Evolutionary conservation across 768 basidiomycete species (phyloP), one percentile per base, ranked within the genome.

Genomic region (Auricularia sp.): DNA sequence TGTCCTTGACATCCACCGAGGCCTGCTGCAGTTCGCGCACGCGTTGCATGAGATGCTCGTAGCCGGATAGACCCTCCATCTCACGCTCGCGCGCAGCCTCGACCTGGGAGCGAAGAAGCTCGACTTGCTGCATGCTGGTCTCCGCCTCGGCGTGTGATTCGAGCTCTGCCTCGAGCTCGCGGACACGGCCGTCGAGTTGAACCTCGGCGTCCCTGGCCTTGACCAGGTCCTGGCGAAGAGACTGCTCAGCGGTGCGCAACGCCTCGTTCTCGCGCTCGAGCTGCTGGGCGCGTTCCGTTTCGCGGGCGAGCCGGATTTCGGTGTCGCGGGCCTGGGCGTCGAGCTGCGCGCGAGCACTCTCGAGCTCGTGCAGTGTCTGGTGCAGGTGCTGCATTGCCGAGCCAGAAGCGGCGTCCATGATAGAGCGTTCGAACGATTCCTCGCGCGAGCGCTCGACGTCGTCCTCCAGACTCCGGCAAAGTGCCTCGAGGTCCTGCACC

Each of bases 401-500:
- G 45, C 35, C 45, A 24, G 51, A 34, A 13, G 64, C 64, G 33
- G 59, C 58, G 42, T 61, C 58, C 16, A 36, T 62, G 21, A 64
- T 37, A 42, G 51, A 59, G 33, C 51, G 51, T 24, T 64, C 33
- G 37, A 39, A 33, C 16, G 63, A 58, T 10, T 56, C 64, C 33
- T 36, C 39, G 56, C 59, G 56, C 33, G 37, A 56, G 13, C 29
- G 34, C 39, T 62, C 59, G n/a, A 47, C 39, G n/a, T 61, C 35
- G 18, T 37, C 64, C 59, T 65, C 42, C 21, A 65, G 14, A 29
- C 42, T 39, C 6, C 34, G 10, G 58, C 86, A 86, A 66, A 83
- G 78, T 67, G 78, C 81, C 75, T 92, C 89, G 59, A 93, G 76
- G 67, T 91, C 89, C 63, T 79, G 78, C 3, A 91, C 86, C 68